A percentile compares a stretch with the other conserved stretches of the same genome.
These are phyloP conservation scores for Myriosclerotinia duriaeana DNA, from an alignment of 2,329 filamentous ascomycete genomes.

Conservation along the genomic window DNA sequence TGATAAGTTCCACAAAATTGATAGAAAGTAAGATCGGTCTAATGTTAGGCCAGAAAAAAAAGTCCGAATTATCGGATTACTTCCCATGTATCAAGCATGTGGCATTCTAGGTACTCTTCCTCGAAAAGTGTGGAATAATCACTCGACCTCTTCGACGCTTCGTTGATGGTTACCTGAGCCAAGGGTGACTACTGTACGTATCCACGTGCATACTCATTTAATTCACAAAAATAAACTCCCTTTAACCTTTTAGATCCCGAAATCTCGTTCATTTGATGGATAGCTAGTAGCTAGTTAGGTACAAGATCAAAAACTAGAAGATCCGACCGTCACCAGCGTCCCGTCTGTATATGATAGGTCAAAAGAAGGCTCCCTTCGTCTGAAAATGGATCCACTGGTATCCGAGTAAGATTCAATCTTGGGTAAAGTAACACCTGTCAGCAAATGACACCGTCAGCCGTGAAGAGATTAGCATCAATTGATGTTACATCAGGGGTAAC, in stretches of 20 bases:
- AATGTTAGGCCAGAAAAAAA: neutral
- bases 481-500: slow-evolving; percentile 1
- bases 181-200: neutral
- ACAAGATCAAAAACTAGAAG: slow-evolving; percentile 1
- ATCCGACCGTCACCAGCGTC: slow-evolving; percentile 1
- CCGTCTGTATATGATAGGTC: slow-evolving; percentile 5
- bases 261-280: neutral
- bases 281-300: slow-evolving; percentile 6
- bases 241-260: no score
- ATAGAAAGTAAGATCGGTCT: slow-evolving; percentile 8
- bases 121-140: neutral
- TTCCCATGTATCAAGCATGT: neutral
- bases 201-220: neutral
- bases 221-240: neutral
- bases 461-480: neutral
- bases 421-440: neutral
- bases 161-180: neutral
- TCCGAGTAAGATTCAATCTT: neutral
- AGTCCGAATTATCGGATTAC: neutral
- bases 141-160: neutral
- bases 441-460: neutral
- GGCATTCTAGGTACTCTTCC: neutral
- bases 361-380: neutral
- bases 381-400: neutral
- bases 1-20: slow-evolving; percentile 7